Percentiles rank a stretch among this genome's conserved stretches.
Conservation (phyloP, 441 rosid species). For the Codiaeum variegatum region DNA sequence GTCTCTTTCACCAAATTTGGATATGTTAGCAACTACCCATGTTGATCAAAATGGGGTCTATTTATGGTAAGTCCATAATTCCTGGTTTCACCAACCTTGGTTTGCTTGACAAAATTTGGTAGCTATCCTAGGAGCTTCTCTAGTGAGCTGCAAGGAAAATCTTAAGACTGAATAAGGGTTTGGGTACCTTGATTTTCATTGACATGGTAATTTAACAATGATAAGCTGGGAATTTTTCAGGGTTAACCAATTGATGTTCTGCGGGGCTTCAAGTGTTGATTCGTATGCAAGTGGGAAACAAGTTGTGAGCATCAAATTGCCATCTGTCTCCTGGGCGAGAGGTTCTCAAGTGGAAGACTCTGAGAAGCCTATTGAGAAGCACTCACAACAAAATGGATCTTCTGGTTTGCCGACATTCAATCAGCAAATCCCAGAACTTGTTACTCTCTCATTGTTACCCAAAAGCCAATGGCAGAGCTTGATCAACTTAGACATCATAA, state of each 20-base stretch:
- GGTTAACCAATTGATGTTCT: constrained; percentile 87
- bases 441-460: constrained; percentile 85
- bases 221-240: constrained; percentile 31
- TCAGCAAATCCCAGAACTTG: constrained; percentile 83
- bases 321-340: constrained; percentile 62
- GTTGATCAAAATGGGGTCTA: constrained; percentile 91
- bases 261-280: constrained; percentile 58
- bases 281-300: constrained; percentile 81
- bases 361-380: constrained; percentile 35
- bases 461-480: constrained; percentile 97
- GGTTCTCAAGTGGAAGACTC: constrained; percentile 50
- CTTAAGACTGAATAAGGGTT: not conserved
- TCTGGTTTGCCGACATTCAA: constrained; percentile 31
- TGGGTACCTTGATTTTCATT: not conserved
- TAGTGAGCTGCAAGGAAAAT: not conserved
- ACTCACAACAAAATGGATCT: constrained; percentile 27
- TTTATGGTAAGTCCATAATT: constrained; percentile 57
- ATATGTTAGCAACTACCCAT: constrained; percentile 84
- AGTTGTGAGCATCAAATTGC: constrained; percentile 71
- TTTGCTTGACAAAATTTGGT: not conserved
- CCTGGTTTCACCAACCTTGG: constrained; percentile 5
- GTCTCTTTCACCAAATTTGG: constrained; percentile 95
- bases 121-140: not conserved
- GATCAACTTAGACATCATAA: constrained; percentile 90
- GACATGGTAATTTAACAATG: not conserved